Conservation (phyloP, 2,329 filamentous ascomycete genomes). For the Xylariaceae sp. region DNA sequence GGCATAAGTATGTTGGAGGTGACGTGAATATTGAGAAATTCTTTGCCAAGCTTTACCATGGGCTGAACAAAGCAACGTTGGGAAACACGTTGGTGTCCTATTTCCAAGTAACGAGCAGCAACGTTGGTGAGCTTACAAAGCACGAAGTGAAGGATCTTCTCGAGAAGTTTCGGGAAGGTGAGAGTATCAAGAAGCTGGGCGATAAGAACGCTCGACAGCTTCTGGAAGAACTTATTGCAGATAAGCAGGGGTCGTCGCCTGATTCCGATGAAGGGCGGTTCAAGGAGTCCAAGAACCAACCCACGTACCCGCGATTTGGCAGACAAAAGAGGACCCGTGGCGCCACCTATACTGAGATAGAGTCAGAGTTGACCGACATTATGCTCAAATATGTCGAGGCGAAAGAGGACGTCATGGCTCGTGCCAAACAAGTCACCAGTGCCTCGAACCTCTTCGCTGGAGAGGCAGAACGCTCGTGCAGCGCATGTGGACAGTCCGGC, state of each 20-base stretch:
- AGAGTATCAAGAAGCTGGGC: not conserved
- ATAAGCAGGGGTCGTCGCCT: not conserved
- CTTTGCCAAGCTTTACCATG: conserved; percentile 1
- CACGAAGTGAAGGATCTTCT: conserved; percentile 5
- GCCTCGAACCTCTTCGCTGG: conserved; percentile 8
- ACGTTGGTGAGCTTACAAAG: not conserved
- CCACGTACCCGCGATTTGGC: conserved; percentile 6
- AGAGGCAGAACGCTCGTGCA: not conserved
- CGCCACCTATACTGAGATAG: conserved; percentile 20
- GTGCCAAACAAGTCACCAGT: conserved; percentile 17
- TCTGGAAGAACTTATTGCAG: not conserved
- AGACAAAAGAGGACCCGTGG: conserved; percentile 13
- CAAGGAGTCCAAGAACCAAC: not conserved
- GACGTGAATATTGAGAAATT: conserved; percentile 1
- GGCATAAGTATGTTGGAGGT: too few relatives aligned
- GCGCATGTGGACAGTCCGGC: conserved; percentile 12
- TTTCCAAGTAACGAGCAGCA: conserved; percentile 4
- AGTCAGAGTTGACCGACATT: conserved; percentile 20
- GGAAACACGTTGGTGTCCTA: conserved; percentile 2
- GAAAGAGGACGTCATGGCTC: conserved; percentile 14
- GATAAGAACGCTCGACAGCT: not conserved
- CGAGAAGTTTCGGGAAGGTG: not conserved
- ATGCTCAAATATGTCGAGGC: conserved; percentile 18
- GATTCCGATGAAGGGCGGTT: not conserved
- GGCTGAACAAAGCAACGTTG: conserved; percentile 1